Evolutionary conservation across 345 rosid genomes (phyloP), one percentile per base, ranked within the genome.

Genomic region (Salix udensis): DNA sequence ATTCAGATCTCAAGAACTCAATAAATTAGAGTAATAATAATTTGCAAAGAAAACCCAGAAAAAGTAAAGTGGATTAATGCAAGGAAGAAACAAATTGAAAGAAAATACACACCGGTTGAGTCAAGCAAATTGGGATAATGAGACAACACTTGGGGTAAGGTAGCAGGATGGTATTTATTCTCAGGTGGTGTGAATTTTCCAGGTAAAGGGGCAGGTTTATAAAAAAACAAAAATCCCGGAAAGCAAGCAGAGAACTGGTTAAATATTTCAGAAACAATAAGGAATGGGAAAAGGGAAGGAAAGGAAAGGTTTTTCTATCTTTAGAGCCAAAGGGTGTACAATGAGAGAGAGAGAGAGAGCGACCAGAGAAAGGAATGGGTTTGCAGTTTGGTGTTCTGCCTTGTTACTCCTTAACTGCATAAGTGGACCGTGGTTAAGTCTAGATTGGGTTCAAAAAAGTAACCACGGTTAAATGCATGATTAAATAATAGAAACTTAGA

Each of bases 1-100:
- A 78, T 79, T 79, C 85, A 85, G 89, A 88, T 91, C 90, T 87
- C 88, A 74, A 79, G 39, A 74, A 44, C 82, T 48, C 65, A 36
- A 44, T 15, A n/a, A 58, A n/a, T n/a, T 23, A 58, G 10, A 58
- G n/a, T 8, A 58, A 58, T 8, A 74, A 15, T 68, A 50, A 76
- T 30, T 52, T 36, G 76, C 62, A 75, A 55, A 68, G n/a, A 79
- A 80, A 85, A 73, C 74, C 78, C 81, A 76, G 68, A 80, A 78
- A 81, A 62, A 67, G 2, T 2, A 67, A 65, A 61, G 60, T 23
- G 75, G 16, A 75, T 53, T 24, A 71, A 72, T 77, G 70, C 67
- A 66, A 74, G 74, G 14, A 71, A 9, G 42, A 7, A 68, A 66
- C 7, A 26, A 71, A 74, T 64, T 71, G 77, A 70, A 64, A 80